phyloP scores from a whole-genome alignment of 2,329 filamentous ascomycete species.

The Pseudocercospora ulei region DNA sequence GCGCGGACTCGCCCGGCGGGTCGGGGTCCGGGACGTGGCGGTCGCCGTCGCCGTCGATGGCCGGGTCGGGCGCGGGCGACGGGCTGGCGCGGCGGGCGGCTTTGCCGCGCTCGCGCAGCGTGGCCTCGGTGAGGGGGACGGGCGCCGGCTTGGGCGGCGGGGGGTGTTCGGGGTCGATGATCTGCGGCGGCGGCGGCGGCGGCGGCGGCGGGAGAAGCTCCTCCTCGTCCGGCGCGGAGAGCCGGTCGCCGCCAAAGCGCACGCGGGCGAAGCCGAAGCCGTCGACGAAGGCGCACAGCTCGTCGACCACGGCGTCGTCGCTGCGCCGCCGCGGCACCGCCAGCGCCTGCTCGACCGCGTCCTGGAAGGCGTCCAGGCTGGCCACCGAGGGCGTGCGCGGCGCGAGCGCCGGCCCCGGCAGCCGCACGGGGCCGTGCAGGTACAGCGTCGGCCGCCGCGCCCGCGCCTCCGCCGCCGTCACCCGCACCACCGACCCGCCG shows the following conservation, averaged over 20 bases:
- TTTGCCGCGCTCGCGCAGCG: no score
- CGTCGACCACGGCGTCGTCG: conserved; percentile 35
- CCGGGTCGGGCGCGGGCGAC: background rate
- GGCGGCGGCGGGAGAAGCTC: no score
- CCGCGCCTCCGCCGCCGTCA: conserved; percentile 32
- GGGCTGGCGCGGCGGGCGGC: no score
- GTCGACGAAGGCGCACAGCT: conserved; percentile 39
- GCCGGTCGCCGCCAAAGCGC: conserved; percentile 22
- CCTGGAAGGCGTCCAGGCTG: conserved; percentile 36
- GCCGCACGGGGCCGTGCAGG: conserved; percentile 37
- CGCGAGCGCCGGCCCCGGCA: conserved; percentile 32
- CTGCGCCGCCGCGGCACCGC: conserved; percentile 28
- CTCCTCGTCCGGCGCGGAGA: conserved; percentile 15
- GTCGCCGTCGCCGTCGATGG: background rate
- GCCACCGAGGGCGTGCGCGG: conserved; percentile 38
- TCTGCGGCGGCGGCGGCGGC: conserved; percentile 9
- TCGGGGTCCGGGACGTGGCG: background rate
- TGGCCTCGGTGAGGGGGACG: no score
- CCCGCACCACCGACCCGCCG: conserved; percentile 33
- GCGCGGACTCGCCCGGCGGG: background rate
- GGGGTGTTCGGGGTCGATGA: conserved; percentile 28
- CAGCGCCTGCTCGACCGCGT: conserved; percentile 28
- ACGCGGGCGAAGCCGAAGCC: conserved; percentile 34
- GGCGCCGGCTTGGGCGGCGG: no score
- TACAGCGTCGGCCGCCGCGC: conserved; percentile 35